Evolutionary conservation across 2,329 filamentous ascomycete genomes (phyloP), one percentile per base, ranked within the genome.

Genomic region (Diaporthe sp.): DNA sequence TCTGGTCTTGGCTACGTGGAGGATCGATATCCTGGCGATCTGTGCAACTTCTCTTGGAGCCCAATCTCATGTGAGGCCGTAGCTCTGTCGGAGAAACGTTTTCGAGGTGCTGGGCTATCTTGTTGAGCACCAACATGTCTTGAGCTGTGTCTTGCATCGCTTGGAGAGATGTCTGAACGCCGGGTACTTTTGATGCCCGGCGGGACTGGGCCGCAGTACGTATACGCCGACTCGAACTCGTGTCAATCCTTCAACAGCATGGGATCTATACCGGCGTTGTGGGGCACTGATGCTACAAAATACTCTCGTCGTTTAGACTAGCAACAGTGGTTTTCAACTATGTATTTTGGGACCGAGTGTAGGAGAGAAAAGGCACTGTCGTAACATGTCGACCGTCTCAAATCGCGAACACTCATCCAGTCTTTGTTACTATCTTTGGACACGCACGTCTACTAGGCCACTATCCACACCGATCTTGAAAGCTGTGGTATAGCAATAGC

Each of bases 371-470:
- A 22, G 45, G 15, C 28, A n/a, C n/a, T 35, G 10, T 28, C 4
- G 40, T 50, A 19, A 47, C 61, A 38, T n/a, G 42, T 25, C 22
- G 19, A 35, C 61, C 42, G 30, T 50, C 30, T 22, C n/a, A 52
- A 28, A 52, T 19, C 22, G 4, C 19, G 12, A 19, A 25, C 9
- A 38, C 12, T 35, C 42, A 12, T 52, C 30, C 61, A 35, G 61
- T 25, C 45, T 52, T 28, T 52, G 45, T 38, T 67, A 30, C 64
- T 67, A 67, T 67, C 64, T 67, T 52, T 52, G 64, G 45, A 52
- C n/a, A 52, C 3, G 3, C n/a, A 52, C 3, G 3, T 67, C 22
- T 33, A 33, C 60, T 66, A 66, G 40, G 42, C 40, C 47, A 12
- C 40, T 38, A 22, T 67, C 13, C 22, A 52, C 45, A 52, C 64